These are phyloP conservation scores for Obelidium mucronatum DNA, from an alignment of 192 early-diverging fungal species.

Conservation along the genomic window DNA sequence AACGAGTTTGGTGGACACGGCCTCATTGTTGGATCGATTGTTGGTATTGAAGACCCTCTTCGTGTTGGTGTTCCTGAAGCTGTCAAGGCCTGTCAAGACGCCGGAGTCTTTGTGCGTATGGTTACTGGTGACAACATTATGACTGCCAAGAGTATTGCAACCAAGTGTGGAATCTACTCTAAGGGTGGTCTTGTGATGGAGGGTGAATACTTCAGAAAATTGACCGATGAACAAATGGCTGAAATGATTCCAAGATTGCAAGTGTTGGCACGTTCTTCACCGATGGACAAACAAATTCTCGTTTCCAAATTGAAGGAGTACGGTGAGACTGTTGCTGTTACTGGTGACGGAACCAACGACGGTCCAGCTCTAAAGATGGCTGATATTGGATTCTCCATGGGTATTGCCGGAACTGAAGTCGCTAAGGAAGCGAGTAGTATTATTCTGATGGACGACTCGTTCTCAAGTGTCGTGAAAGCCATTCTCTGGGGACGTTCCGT, in stretches of 20 bases:
- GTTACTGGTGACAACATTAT: slow-evolving; percentile 69
- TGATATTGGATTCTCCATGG: slow-evolving; percentile 69
- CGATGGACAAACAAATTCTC: slow-evolving; percentile 60
- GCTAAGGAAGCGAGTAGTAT: no score
- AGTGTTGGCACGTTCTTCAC: slow-evolving; percentile 56
- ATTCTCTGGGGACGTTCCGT: slow-evolving; percentile 66
- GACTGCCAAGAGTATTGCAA: no score
- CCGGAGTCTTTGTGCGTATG: slow-evolving; percentile 91
- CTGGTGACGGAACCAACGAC: slow-evolving; percentile 69
- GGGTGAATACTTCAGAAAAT: slow-evolving; percentile 78
- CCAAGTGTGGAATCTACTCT: slow-evolving; percentile 52
- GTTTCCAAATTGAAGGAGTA: slow-evolving; percentile 55
- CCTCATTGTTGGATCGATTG: slow-evolving; percentile 63
- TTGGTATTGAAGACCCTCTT: slow-evolving; percentile 89
- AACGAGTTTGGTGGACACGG: background rate
- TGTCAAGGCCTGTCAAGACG: slow-evolving; percentile 75
- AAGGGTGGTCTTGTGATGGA: slow-evolving; percentile 68
- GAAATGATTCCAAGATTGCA: no score
- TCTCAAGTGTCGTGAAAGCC: no score
- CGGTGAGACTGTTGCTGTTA: slow-evolving; percentile 67
- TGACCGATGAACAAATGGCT: slow-evolving; percentile 68
- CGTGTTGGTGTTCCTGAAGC: slow-evolving; percentile 79
- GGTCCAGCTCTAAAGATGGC: no score
- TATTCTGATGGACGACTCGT: no score
- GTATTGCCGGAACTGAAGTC: no score